phyloP scores from a whole-genome alignment of 345 rosid species.

The Firmiana major region DNA sequence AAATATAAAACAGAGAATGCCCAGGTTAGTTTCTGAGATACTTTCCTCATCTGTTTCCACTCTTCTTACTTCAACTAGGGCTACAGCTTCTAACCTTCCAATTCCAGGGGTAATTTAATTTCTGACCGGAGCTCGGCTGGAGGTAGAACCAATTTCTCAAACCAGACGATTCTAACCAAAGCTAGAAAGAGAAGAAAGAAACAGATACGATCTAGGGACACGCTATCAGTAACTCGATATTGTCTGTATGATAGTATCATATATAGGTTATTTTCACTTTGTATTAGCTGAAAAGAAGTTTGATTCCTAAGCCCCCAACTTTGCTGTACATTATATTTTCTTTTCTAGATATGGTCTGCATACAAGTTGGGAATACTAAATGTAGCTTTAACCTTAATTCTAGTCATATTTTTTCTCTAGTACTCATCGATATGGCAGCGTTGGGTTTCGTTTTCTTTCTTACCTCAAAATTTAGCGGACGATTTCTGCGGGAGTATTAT shows the following conservation, averaged over 20 bases:
- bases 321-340: neutral
- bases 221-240: neutral
- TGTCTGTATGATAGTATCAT: neutral
- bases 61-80: neutral
- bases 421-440: neutral
- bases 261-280: neutral
- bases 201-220: neutral
- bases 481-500: no score
- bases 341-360: neutral
- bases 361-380: neutral
- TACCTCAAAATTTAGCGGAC: no score
- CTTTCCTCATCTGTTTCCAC: neutral
- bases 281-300: neutral
- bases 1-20: conserved; percentile 68
- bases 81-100: neutral
- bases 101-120: conserved; percentile 6
- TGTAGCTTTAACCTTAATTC: neutral
- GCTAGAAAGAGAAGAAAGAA: conserved; percentile 3
- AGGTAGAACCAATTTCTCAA: neutral
- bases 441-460: no score
- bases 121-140: neutral
- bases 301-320: neutral
- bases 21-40: conserved; percentile 36
- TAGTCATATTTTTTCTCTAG: neutral
- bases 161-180: neutral